A percentile compares a stretch with the other conserved stretches of the same genome.
Conservation (phyloP, 2,329 filamentous ascomycete species). For the Chaetomium sp. region DNA sequence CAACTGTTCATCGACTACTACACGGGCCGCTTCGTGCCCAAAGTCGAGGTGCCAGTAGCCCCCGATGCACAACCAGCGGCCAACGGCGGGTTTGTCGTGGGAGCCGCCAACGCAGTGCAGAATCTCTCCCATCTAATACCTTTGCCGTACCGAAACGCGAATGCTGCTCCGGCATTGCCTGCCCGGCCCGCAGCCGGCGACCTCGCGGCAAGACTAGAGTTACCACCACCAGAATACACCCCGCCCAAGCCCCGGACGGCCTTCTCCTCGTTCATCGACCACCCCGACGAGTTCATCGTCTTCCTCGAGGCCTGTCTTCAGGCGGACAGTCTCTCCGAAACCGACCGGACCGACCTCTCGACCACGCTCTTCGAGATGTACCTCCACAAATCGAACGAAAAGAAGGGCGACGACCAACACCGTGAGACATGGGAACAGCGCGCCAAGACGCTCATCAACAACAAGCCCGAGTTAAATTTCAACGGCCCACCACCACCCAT, state of each 20-base stretch:
- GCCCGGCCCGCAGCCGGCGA: slow-evolving; percentile 49
- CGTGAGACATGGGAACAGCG: slow-evolving; percentile 82
- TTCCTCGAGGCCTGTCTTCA: slow-evolving; percentile 86
- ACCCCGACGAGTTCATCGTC: slow-evolving; percentile 81
- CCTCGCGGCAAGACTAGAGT: slow-evolving; percentile 43
- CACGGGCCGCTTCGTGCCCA: slow-evolving; percentile 73
- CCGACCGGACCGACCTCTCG: slow-evolving; percentile 78
- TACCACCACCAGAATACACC: slow-evolving; percentile 55
- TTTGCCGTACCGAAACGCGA: slow-evolving; percentile 74
- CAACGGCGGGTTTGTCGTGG: slow-evolving; percentile 42
- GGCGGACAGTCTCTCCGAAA: slow-evolving; percentile 61
- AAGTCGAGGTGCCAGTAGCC: slow-evolving; percentile 45
- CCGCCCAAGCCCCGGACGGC: slow-evolving; percentile 79
- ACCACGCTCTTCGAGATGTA: slow-evolving; percentile 99
- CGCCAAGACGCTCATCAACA: slow-evolving; percentile 81
- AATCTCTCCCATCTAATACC: slow-evolving; percentile 80
- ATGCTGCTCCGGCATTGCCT: slow-evolving; percentile 40
- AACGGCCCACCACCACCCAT: slow-evolving; percentile 49
- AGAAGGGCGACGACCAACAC: slow-evolving; percentile 56
- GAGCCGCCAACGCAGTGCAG: slow-evolving; percentile 71
- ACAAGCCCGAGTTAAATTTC: slow-evolving; percentile 24
- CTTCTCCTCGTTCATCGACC: slow-evolving; percentile 95
- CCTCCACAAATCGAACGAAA: slow-evolving; percentile 75
- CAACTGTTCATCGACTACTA: slow-evolving; percentile 93
- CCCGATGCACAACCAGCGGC: slow-evolving; percentile 32